These are phyloP conservation scores for Cystobasidium tubakii DNA, from an alignment of 768 basidiomycete species.

Conservation along the genomic window DNA sequence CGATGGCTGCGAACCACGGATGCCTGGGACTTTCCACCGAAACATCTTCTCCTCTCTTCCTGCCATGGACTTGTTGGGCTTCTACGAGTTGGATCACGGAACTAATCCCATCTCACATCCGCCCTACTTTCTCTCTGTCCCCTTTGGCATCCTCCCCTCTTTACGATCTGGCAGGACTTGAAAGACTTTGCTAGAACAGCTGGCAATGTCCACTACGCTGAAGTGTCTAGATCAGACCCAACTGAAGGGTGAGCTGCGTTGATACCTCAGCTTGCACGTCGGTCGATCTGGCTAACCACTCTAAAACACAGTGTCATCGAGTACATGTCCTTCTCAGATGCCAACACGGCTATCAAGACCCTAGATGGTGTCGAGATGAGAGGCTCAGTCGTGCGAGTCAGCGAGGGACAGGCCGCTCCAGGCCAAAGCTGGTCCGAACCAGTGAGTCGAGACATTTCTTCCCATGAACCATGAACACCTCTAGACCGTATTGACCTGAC, in stretches of 20 bases:
- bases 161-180: slow-evolving; percentile 62
- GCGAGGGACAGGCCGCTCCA: slow-evolving; percentile 20
- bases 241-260: slow-evolving; percentile 70
- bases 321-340: slow-evolving; percentile 79
- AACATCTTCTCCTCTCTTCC: too few relatives aligned
- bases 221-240: slow-evolving; percentile 77
- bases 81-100: background rate
- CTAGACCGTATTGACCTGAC: too few relatives aligned
- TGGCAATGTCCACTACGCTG: slow-evolving; percentile 86
- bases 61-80: background rate
- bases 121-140: background rate
- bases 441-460: too few relatives aligned
- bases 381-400: slow-evolving; percentile 70
- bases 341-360: slow-evolving; percentile 80
- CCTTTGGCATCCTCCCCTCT: background rate
- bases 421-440: slow-evolving; percentile 34
- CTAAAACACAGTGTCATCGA: slow-evolving; percentile 67
- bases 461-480: too few relatives aligned
- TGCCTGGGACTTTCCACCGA: too few relatives aligned
- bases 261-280: background rate
- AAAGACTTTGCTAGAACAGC: slow-evolving; percentile 96
- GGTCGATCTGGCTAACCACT: background rate
- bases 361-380: slow-evolving; percentile 83
- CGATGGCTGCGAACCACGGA: background rate
- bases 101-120: background rate